Evolutionary conservation across 768 basidiomycete species (phyloP).

Genomic region (Leccinum broughii): DNA sequence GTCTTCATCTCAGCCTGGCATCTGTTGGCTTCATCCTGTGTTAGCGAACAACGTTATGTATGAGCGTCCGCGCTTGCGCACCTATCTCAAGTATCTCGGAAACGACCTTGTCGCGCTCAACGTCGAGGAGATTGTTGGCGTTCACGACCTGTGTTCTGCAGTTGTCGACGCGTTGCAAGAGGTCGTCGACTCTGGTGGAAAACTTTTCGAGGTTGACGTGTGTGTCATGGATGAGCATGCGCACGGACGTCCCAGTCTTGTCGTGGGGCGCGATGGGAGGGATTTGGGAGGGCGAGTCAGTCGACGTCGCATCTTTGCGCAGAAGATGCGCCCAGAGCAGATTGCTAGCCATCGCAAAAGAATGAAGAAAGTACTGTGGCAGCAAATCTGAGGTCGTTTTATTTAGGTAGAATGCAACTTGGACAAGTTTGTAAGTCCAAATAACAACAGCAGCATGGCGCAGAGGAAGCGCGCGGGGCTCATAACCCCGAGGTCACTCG

Average conservation of each 20-base stretch:
- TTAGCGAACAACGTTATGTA: conserved; percentile 7
- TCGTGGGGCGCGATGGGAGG: conserved; percentile 54
- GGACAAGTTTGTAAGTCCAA: rapidly evolving
- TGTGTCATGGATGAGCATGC: conserved; percentile 72
- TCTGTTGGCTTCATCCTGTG: conserved; percentile 56
- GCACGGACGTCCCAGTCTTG: conserved; percentile 67
- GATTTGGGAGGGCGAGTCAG: conserved; percentile 22
- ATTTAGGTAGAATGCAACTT: too few relatives aligned
- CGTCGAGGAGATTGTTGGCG: conserved; percentile 58
- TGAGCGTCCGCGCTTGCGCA: neutral
- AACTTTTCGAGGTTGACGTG: conserved; percentile 72
- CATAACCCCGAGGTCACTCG: conserved; percentile 51
- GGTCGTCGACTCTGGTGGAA: conserved; percentile 52
- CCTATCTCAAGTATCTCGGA: conserved; percentile 43
- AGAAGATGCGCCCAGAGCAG: conserved; percentile 57
- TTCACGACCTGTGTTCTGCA: conserved; percentile 53
- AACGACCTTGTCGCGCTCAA: conserved; percentile 55
- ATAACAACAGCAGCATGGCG: conserved; percentile 41
- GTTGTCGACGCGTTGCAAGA: conserved; percentile 51
- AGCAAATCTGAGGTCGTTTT: neutral
- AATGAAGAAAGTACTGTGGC: neutral
- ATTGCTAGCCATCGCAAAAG: conserved; percentile 18
- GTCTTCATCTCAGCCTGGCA: conserved; percentile 62
- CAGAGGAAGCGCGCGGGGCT: conserved; percentile 50
- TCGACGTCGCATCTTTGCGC: conserved; percentile 39